A percentile compares a stretch with the other conserved stretches of the same genome.
These are phyloP conservation scores for Ciborinia camelliae DNA, from an alignment of 2,329 filamentous ascomycete species.

Conservation along the genomic window DNA sequence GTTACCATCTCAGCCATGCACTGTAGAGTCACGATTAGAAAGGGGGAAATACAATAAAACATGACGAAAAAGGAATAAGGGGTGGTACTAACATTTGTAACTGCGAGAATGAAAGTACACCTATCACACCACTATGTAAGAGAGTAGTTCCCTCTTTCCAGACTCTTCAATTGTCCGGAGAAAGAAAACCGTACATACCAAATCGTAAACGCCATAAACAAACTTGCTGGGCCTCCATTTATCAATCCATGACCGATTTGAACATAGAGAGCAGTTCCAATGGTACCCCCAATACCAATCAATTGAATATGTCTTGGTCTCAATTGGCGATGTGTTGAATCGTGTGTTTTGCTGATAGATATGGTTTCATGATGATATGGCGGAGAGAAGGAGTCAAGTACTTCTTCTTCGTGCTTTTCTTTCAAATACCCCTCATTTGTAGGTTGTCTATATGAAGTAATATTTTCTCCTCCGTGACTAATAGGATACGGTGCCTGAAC, in stretches of 20 bases:
- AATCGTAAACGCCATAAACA: constrained; percentile 57
- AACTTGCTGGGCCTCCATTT: constrained; percentile 55
- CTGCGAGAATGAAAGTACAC: constrained; percentile 57
- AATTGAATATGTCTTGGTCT: constrained; percentile 41
- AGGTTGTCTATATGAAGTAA: constrained; percentile 20
- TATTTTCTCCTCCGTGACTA: constrained; percentile 20
- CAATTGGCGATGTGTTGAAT: constrained; percentile 40
- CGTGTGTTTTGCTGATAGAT: constrained; percentile 21
- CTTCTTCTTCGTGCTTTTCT: constrained; percentile 29
- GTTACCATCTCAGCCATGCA: constrained; percentile 71
- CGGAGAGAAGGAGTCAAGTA: constrained; percentile 17
- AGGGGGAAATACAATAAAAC: too few species aligned
- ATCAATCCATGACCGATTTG: constrained; percentile 57
- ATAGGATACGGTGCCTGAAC: constrained; percentile 25
- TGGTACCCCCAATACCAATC: constrained; percentile 59
- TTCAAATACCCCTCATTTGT: constrained; percentile 18
- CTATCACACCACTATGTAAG: constrained; percentile 43
- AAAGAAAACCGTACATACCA: constrained; percentile 42
- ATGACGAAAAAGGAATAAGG: constrained; percentile 48
- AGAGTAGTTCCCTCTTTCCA: constrained; percentile 34
- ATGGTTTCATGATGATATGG: constrained; percentile 19
- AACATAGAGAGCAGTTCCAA: constrained; percentile 53
- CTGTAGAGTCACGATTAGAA: constrained; percentile 45
- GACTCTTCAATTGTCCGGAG: neutral
- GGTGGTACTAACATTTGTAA: constrained; percentile 44